Base-by-base conservation (phyloP, 2,329 filamentous ascomycete species). In the Diaporthe ampelina region DNA sequence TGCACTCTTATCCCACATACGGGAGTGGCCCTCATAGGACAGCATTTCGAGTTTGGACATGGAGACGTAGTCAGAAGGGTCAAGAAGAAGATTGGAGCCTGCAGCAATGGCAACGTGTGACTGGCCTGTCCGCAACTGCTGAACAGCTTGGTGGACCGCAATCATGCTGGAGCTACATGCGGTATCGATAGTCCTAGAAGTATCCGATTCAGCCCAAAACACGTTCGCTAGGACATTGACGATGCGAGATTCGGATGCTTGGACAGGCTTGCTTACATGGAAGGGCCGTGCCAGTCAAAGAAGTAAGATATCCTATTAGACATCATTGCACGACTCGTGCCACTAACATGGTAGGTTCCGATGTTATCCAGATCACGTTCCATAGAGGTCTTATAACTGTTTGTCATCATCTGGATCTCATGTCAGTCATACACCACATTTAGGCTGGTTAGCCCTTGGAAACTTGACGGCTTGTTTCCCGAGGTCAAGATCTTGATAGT, bases 161-260 rank as follows among this genome's bases (percentile, higher is more conserved):
- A 83, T 78, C 8, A 86, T 74, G 40, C 80, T 82, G 9, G 82
- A 81, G 0, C 84, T 85, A 73, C 86, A 87, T 0, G 83, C 86
- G 0, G 86, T 87, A 57, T 87, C 84, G 0, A 87, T 77, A 0
- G 84, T 84, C 73, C 37, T 40, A 40, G 11, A 40, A 11, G 37
- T 40, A 5, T 40, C 11, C 10, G 11, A 40, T 13, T 40, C 37
- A 40, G 37, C 37, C 11, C 37, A 40, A 13, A 10, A 8, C 7
- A 5, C 2, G 37, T 40, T 40, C 37, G 37, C 11, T 8, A 40
- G 10, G 37, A 2, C 11, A 40, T 40, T 40, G 7, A n/a, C 11
- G 37, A 40, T 40, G 37, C 37, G 37, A 40, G 37, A 40, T 8
- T 40, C 9, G 35, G 35, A 35, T 35, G 35, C 35, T 9, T 35